Conservation (phyloP, 2,329 filamentous ascomycete species). For the Tympanopsis confertula region DNA sequence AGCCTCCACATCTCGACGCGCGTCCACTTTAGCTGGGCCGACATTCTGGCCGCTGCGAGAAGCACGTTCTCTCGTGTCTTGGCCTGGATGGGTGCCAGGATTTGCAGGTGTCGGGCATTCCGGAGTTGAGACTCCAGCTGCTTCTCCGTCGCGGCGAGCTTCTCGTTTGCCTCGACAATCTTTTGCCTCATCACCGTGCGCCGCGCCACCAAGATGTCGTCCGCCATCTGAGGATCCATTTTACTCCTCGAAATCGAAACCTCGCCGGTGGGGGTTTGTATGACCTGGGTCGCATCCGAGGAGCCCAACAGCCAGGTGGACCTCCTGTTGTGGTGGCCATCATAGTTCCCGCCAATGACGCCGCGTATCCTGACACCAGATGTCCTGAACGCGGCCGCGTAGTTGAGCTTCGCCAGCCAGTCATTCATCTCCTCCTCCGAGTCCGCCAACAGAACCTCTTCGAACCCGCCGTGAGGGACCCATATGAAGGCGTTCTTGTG, state of each 20-base stretch:
- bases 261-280: constrained; percentile 63
- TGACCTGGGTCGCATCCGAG: constrained; percentile 43
- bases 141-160: constrained; percentile 60
- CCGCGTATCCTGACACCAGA: constrained; percentile 84
- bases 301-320: constrained; percentile 58
- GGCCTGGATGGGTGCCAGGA: constrained; percentile 81
- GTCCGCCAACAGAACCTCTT: constrained; percentile 85
- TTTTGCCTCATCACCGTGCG: constrained; percentile 73
- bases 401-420: constrained; percentile 92
- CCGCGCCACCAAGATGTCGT: constrained; percentile 74
- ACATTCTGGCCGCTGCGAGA: constrained; percentile 71
- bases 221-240: constrained; percentile 71
- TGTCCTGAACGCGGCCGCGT: constrained; percentile 85
- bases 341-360: constrained; percentile 72
- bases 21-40: constrained; percentile 87
- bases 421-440: constrained; percentile 88
- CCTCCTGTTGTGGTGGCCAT: constrained; percentile 68
- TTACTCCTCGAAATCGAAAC: constrained; percentile 62
- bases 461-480: constrained; percentile 72
- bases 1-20: constrained; percentile 86
- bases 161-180: constrained; percentile 73
- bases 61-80: constrained; percentile 79
- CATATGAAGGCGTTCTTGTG: constrained; percentile 94
- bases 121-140: constrained; percentile 73
- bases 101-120: constrained; percentile 80